Base-by-base conservation (phyloP, 2,329 filamentous ascomycete genomes). In the Stagonosporopsis vannaccii region DNA sequence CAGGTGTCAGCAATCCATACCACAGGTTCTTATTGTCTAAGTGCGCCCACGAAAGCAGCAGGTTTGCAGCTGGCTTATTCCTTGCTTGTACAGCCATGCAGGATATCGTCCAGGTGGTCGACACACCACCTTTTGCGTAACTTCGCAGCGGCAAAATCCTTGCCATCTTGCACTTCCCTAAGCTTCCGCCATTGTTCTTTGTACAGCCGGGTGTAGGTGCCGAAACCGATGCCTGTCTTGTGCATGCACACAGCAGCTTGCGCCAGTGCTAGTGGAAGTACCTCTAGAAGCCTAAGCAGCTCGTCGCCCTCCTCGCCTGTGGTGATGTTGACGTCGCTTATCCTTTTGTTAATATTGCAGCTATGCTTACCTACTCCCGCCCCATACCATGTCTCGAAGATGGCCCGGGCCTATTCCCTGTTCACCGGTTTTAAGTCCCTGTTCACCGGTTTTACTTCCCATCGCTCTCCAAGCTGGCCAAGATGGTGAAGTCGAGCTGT, bases 201-300 rank as follows among this genome's bases (percentile, higher is more conserved):
- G 46, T 49, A 49, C 11, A 49, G 17, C 9, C 25, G 35, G 6
- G 35, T 49, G 25, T 49, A 49, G 13, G 35, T 41, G 26, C 20
- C 8, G 15, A 49, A 41, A 15, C 30, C 15, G 5, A 22, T 46
- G n/a, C 43, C 33, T 46, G 30, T 47, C 36, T 47, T 25, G 15
- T 15, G 48, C 39, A 83, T 74, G 56, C 79, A 83, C 1, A 78
- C 71, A 5, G 79, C 79, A 17, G 81, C 80, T 15, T 79, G 77
- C 4, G 79, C 67, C 15, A 83, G 73, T 1, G 80, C 80, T 26
- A 84, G 61, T 63, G 42, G 73, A 12, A 82, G 74, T 4, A 81
- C 78, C 55, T 79, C 75, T 0, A 83, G 75, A 44, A 67, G 62
- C 30, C 63, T 53, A 2, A 69, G 69, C 55, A 81, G 32, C 41